Base-by-base conservation (phyloP, 1,284 basidiomycete species). In the Gymnopus androsaceus region DNA sequence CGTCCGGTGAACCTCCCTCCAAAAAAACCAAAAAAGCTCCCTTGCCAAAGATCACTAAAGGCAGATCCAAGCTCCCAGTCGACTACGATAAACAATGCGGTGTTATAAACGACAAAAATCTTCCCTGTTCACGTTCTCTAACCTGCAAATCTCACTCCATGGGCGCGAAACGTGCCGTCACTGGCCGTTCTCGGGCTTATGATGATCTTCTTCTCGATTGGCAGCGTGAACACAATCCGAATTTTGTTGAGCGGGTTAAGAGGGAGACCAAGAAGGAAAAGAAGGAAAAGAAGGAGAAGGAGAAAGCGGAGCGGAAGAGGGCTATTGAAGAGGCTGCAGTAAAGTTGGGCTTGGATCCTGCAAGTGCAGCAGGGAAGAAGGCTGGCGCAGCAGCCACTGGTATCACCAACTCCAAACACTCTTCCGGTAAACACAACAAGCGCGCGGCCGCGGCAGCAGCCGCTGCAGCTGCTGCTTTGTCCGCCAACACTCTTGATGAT, bases 61-160 rank as follows among this genome's bases (percentile, higher is more conserved):
- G 86, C 12, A 84, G 92, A 41, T 73, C 83, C 58, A 90, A 93
- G 66, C 91, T 91, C 2, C 94, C 94, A 2, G 85, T 95, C 51
- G 90, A 98, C 70, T 87, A 90, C 61, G 94, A 98, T 75, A 87
- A 85, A 59, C 95, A 98, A 66, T 99, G 96, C 65, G 96, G 97
- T 54, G 96, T 99, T 44, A 95, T 98, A 71, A 98, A 96, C 75
- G 95, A 98, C 75, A 98, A 98, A 70, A 84, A 84, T 44, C 76
- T 94, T 9, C 94, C 93, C 0, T 99, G 96, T 70, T 94, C 94
- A n/a, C 92, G 96, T 38, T 95, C 94, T 12, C 82, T 99, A 34
- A 98, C 96, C 0, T 99, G 96, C 80, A 99, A 99, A 73, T 95
- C 96, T 3, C 96, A 99, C 69, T 91, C 93, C 1, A 97, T 99